A percentile compares a stretch with the other conserved stretches of the same genome.
phyloP scores from a whole-genome alignment of 371 early-diverging fungal species.

The Coemansia sp. region DNA sequence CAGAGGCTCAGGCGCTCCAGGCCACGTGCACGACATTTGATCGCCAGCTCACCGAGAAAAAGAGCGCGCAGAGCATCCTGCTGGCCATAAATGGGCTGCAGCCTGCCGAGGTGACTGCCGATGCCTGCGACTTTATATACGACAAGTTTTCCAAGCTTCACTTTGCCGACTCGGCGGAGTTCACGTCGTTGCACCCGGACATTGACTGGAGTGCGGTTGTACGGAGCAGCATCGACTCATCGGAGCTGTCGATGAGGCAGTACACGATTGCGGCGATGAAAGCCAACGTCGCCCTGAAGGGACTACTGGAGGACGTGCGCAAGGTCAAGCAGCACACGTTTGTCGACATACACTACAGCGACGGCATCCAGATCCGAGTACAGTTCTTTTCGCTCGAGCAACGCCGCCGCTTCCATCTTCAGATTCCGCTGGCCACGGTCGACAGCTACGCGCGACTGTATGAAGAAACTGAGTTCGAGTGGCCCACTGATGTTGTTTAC shows the following conservation, averaged over 20 bases:
- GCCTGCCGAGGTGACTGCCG: slow-evolving; percentile 27
- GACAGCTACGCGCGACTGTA: slow-evolving; percentile 30
- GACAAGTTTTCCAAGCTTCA: slow-evolving; percentile 39
- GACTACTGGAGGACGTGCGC: slow-evolving; percentile 38
- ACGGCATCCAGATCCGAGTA: slow-evolving; percentile 39
- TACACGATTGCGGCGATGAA: slow-evolving; percentile 40
- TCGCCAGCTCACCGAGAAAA: slow-evolving; percentile 35
- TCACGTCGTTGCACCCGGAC: slow-evolving; percentile 45
- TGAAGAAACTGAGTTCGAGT: slow-evolving; percentile 27
- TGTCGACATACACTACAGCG: slow-evolving; percentile 31
- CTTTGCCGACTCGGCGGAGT: slow-evolving; percentile 34
- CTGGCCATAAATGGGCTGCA: slow-evolving; percentile 44
- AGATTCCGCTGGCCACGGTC: slow-evolving; percentile 25
- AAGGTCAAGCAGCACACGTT: slow-evolving; percentile 36
- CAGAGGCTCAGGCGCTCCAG: slow-evolving; percentile 33
- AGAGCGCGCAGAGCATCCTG: slow-evolving; percentile 38
- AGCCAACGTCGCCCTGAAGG: slow-evolving; percentile 36
- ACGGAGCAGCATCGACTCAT: slow-evolving; percentile 13
- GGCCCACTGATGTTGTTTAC: slow-evolving; percentile 37
- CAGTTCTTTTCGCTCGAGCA: slow-evolving; percentile 36
- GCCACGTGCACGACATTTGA: slow-evolving; percentile 25
- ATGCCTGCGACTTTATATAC: slow-evolving; percentile 43
- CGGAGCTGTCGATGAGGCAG: slow-evolving; percentile 22
- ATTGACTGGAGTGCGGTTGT: slow-evolving; percentile 44
- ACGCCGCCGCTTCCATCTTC: slow-evolving; percentile 42